phyloP scores from a whole-genome alignment of 2,329 filamentous ascomycete genomes.

The Aciculosporium take region DNA sequence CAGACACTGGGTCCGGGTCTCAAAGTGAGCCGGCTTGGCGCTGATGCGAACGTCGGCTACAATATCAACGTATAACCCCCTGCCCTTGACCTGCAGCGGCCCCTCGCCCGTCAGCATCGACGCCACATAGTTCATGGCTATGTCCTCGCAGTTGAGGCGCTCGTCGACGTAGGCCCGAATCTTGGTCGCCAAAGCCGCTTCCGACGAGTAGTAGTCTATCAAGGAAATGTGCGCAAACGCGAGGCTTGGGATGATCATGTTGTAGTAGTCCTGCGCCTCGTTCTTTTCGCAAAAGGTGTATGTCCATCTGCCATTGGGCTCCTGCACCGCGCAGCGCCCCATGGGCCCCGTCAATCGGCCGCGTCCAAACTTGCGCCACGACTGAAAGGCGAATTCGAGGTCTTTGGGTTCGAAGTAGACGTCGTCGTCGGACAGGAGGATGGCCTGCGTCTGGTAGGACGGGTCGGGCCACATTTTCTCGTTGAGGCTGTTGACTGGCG shows the following conservation, averaged over 20 bases:
- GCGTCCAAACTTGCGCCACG: constrained; percentile 24
- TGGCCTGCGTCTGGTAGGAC: constrained; percentile 22
- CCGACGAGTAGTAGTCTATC: constrained; percentile 24
- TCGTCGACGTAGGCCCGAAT: constrained; percentile 24
- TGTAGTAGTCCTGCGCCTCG: constrained; percentile 16
- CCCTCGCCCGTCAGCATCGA: constrained; percentile 20
- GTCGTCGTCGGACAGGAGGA: constrained; percentile 27
- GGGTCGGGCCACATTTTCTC: constrained; percentile 23
- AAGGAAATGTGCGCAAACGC: constrained; percentile 24
- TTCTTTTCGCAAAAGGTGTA: constrained; percentile 20
- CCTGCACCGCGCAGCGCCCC: constrained; percentile 18
- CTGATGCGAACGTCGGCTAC: constrained; percentile 20
- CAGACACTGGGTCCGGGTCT: constrained; percentile 21
- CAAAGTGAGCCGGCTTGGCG: constrained; percentile 18
- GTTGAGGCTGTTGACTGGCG: constrained; percentile 22
- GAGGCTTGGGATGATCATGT: constrained; percentile 24
- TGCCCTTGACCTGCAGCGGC: constrained; percentile 21
- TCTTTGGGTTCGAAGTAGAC: constrained; percentile 24
- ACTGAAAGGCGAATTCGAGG: constrained; percentile 26
- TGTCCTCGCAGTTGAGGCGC: constrained; percentile 26
- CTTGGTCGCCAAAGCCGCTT: constrained; percentile 16
- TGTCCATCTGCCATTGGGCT: constrained; percentile 14
- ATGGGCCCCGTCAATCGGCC: constrained; percentile 22
- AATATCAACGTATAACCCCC: constrained; percentile 18
- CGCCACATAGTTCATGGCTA: constrained; percentile 24